phyloP scores from a whole-genome alignment of 257 asterid genomes.

The Jacaranda mimosifolia region DNA sequence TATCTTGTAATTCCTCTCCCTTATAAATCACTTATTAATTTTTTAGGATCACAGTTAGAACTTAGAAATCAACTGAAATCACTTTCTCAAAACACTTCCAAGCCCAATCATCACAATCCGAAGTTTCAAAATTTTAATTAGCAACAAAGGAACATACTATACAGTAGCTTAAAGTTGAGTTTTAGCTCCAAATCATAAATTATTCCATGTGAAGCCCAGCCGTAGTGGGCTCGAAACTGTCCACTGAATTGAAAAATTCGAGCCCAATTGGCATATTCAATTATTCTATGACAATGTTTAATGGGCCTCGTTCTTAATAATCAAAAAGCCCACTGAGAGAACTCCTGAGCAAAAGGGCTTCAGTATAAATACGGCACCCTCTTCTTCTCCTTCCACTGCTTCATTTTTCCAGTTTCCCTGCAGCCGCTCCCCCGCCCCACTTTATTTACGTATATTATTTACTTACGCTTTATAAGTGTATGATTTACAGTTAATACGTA shows the following conservation, averaged over 20 bases:
- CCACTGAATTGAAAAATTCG: background rate
- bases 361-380: conserved; percentile 22
- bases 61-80: background rate
- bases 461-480: background rate
- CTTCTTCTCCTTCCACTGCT: background rate
- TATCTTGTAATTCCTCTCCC: no score
- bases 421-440: background rate
- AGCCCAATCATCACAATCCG: background rate
- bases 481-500: background rate
- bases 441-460: no score
- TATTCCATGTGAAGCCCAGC: no score
- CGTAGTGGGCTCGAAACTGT: background rate
- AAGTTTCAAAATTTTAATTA: background rate
- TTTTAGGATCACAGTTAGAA: no score
- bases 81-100: background rate
- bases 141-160: background rate
- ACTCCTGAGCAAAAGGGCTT: conserved; percentile 4
- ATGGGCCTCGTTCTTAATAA: conserved; percentile 4
- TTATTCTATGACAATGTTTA: no score
- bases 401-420: background rate
- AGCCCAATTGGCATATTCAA: background rate
- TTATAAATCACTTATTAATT: no score
- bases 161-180: background rate
- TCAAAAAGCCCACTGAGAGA: conserved; percentile 2
- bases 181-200: no score